Percentiles rank a stretch among this genome's conserved stretches.
Evolutionary conservation across 352 stramenopile species (phyloP).

Genomic region (Thraustotheca clavata): DNA sequence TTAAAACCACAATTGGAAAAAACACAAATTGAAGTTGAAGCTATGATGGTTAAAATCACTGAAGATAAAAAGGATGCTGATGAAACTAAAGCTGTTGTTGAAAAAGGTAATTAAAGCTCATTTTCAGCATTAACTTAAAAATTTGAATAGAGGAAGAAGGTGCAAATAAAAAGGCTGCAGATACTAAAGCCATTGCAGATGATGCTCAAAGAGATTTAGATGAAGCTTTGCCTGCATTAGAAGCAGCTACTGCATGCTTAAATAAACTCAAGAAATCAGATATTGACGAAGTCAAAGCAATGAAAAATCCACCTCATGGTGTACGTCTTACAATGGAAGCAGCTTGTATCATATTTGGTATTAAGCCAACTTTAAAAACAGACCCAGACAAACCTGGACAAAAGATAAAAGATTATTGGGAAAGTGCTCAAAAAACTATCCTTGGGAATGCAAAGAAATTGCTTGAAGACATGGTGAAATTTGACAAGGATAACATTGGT

Average conservation of each 20-base stretch:
- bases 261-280: constrained; percentile 90
- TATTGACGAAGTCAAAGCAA: constrained; percentile 89
- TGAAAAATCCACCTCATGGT: constrained; percentile 83
- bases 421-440: constrained; percentile 82
- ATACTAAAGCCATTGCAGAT: constrained; percentile 89
- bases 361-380: constrained; percentile 86
- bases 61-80: constrained; percentile 88
- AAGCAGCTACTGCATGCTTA: constrained; percentile 87
- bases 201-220: constrained; percentile 90
- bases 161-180: constrained; percentile 86
- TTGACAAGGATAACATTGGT: constrained; percentile 84
- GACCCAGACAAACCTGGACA: constrained; percentile 86
- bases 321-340: constrained; percentile 87
- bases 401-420: constrained; percentile 88
- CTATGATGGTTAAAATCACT: constrained; percentile 92
- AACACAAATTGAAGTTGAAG: constrained; percentile 89
- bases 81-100: constrained; percentile 85
- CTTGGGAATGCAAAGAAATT: constrained; percentile 82
- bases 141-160: constrained; percentile 67
- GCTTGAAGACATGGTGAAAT: constrained; percentile 86
- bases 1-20: constrained; percentile 88
- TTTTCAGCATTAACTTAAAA: background rate
- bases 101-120: constrained; percentile 32
- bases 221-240: constrained; percentile 86
- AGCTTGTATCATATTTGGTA: constrained; percentile 91